These are phyloP conservation scores for Cercospora zeae-maydis DNA, from an alignment of 2,329 filamentous ascomycete species.

Conservation along the genomic window DNA sequence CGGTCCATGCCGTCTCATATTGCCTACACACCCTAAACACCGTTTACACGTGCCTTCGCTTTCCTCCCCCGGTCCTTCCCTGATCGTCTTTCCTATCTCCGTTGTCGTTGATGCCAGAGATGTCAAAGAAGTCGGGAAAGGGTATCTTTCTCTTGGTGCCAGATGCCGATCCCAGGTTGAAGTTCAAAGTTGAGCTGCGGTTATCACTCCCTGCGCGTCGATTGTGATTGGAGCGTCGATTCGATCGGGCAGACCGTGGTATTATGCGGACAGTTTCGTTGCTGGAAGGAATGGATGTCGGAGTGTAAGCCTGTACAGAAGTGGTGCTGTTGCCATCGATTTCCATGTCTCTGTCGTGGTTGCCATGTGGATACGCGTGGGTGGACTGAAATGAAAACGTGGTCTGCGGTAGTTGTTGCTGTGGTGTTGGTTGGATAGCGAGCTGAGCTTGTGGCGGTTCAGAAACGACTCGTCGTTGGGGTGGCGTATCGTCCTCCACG, in stretches of 20 bases:
- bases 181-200: slow-evolving; percentile 36
- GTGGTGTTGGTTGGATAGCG: slow-evolving; percentile 10
- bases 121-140: slow-evolving; percentile 71
- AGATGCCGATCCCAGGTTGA: slow-evolving; percentile 58
- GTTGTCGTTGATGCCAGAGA: slow-evolving; percentile 54
- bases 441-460: slow-evolving; percentile 23
- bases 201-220: slow-evolving; percentile 32
- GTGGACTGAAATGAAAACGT: slow-evolving; percentile 68
- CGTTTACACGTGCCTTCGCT: slow-evolving; percentile 36
- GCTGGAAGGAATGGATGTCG: slow-evolving; percentile 31
- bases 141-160: slow-evolving; percentile 72
- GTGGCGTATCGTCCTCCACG: slow-evolving; percentile 20
- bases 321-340: slow-evolving; percentile 33
- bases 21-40: background rate
- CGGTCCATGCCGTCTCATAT: background rate
- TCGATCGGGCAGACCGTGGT: slow-evolving; percentile 21
- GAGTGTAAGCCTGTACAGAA: slow-evolving; percentile 44
- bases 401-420: slow-evolving; percentile 43
- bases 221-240: slow-evolving; percentile 25
- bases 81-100: slow-evolving; percentile 26
- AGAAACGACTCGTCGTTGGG: slow-evolving; percentile 25
- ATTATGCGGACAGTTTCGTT: slow-evolving; percentile 33
- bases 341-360: slow-evolving; percentile 51
- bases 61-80: slow-evolving; percentile 32
- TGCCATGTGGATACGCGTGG: slow-evolving; percentile 53